Evolutionary conservation across 768 basidiomycete species (phyloP), one percentile per base, ranked within the genome.

Genomic region (Lactarius pseudohatsudake): DNA sequence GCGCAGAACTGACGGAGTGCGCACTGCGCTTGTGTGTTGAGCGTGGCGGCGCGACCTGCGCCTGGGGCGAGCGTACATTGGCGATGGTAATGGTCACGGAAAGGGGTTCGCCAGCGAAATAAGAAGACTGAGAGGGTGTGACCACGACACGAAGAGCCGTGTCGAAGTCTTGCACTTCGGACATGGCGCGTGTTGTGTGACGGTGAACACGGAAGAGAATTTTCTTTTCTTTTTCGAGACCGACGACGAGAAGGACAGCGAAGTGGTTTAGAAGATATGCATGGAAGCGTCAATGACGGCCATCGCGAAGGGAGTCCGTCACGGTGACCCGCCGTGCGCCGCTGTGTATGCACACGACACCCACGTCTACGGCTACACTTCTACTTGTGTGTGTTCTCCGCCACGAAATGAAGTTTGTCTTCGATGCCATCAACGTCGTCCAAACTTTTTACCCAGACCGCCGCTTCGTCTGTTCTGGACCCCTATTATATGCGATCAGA

Each of bases 31-130:
- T 88, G 74, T 94, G 90, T 0, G 81, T 71, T 75, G 74, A 13
- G 77, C 69, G 69, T 76, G 59, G 71, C 71, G 67, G 76, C 75
- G 54, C 77, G 79, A 15, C 76, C 77, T 80, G 79, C 0, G 77
- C 72, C 56, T 80, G 74, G 5, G 86, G 81, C 0, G 86, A 81
- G 32, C 86, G 86, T 4, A 87, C 88, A 75, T 96, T 97, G 59
- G 90, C 89, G 76, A 97, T 94, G 0, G 91, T 90, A 70, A 98
- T 87, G 4, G 86, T 89, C 15, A 92, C 92, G 2, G 87, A 81
- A 77, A 96, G 93, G 0, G 84, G 80, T 76, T 98, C 96, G 64
- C 96, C 96, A 0, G 96, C 93, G 75, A 96, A 98, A 78, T 90
- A 98, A 0, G 94, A 92, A 0, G 92, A 90, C 68, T 94, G 90